Evolutionary conservation across 1,284 basidiomycete species (phyloP), one percentile per base, ranked within the genome.

Genomic region (Termitomyces sp.): DNA sequence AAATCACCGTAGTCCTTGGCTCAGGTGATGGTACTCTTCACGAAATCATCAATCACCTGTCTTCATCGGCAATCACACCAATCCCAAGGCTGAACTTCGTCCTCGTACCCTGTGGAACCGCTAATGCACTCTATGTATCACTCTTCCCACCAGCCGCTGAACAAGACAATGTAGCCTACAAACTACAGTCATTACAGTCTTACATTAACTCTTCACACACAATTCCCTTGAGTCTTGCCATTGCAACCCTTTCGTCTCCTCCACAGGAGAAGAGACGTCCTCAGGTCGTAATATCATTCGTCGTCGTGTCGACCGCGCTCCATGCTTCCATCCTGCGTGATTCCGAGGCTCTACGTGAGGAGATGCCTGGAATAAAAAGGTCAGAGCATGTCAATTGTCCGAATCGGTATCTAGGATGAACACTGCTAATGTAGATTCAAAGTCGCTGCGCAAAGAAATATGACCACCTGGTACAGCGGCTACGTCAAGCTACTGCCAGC

Each of bases 21-120:
- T 90, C 90, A 2, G 93, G 93, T 9, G 93, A 96, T 67, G 92
- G 93, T n/a, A 95, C 93, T 0, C 74, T 94, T 31, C 90, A 94
- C 67, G 92, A 95, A 66, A 80, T 94, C 53, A 76, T 93, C 62
- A 87, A 89, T 57, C 73, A 77, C 5, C 65, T 90, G 31, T 70
- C 77, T 52, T 65, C 63, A 8, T 45, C 39, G 15, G 43, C 45
- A 5, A 41, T 17, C 33, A 47, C 53, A 5, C 50, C 58, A 8
- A 52, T 60, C 45, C 52, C 58, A 43, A 42, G 62, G 40, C 58
- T 82, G 44, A 64, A 67, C 31, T 69, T 88, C 54, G 80, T 74
- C 9, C 73, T 89, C 33, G 74, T 90, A 13, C 94, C 94, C 2
- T 83, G 83, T 41, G 95, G 95, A 9, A 98, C 94, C n/a, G 94